Base-by-base conservation (phyloP, 495 filamentous ascomycete species). In the Trichoderma orchidacearum region DNA sequence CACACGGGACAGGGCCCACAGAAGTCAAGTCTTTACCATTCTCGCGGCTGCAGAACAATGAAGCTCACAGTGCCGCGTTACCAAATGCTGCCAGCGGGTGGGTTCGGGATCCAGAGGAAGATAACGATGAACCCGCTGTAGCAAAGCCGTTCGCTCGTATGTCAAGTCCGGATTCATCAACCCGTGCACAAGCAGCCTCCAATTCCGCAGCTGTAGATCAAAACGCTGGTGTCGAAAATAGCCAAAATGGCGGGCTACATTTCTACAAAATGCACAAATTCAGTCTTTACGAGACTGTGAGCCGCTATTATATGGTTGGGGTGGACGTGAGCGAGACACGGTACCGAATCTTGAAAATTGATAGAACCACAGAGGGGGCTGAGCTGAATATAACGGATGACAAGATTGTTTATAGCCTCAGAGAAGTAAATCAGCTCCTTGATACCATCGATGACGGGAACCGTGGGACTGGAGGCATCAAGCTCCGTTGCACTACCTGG, bases 381-480 rank as follows among this genome's bases (percentile, higher is more conserved):
- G 85, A 90, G 59, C 70, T 98, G 62, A 87, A 73, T 59, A 83
- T 98, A 58, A 83, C 84, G 13, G 94, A 98, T 63, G 94, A 98
- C 74, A 91, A 90, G 56, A 94, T 92, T 60, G 82, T 95, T 5
- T 97, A 98, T 70, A 86, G 83, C 29, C 89, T 90, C 69, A 83
- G 86, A 63, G 89, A 97, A 70, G 96, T 95, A 82, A 90, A 85
- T 63, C 85, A 94, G 70, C 72, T 97, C 36, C 70, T 98, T 53
- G 89, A 94, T 63, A 85, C 93, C 45, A 94, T 98, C 54, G 94
- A 98, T 62, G 89, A 98, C 66, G 94, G 92, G 1, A 97, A 97
- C 65, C 93, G 86, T 64, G 83, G 79, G 28, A 87, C 87, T 0
- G 93, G 93, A n/a, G 93, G 93, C 3, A 74, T 98, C 69, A 92